These are phyloP conservation scores for Suhomyces sp. DNA, from an alignment of 805 yeast species.

Conservation along the genomic window DNA sequence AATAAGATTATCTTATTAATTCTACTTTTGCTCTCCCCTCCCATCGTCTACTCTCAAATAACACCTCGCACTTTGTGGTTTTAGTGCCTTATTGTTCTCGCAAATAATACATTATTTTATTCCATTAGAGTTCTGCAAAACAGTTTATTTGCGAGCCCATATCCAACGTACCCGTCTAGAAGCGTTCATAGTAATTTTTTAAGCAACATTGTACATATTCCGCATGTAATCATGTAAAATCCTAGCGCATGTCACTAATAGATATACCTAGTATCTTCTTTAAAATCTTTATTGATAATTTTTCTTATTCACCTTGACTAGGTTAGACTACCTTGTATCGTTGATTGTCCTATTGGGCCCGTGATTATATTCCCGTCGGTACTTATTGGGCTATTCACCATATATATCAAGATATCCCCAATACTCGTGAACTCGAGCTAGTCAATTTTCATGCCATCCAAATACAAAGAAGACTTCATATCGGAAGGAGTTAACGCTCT, in stretches of 20 bases:
- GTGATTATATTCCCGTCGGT: no score
- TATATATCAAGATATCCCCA: not conserved
- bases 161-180: not conserved
- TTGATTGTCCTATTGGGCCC: not conserved
- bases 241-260: not conserved
- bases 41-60: not conserved
- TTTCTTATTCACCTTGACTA: not conserved
- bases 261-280: not conserved
- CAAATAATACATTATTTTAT: not conserved
- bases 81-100: not conserved
- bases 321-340: not conserved
- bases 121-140: not conserved
- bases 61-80: not conserved
- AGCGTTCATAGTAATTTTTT: not conserved
- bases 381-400: not conserved
- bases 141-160: not conserved
- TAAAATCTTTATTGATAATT: not conserved
- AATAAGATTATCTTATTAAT: no score
- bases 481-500: constrained; percentile 8
- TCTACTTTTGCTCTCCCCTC: not conserved
- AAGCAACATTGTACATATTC: not conserved
- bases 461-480: not conserved
- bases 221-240: not conserved
- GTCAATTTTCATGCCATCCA: not conserved
- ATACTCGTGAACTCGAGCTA: not conserved